phyloP scores from a whole-genome alignment of 2,329 filamentous ascomycete species.

The Aschersonia sp. region DNA sequence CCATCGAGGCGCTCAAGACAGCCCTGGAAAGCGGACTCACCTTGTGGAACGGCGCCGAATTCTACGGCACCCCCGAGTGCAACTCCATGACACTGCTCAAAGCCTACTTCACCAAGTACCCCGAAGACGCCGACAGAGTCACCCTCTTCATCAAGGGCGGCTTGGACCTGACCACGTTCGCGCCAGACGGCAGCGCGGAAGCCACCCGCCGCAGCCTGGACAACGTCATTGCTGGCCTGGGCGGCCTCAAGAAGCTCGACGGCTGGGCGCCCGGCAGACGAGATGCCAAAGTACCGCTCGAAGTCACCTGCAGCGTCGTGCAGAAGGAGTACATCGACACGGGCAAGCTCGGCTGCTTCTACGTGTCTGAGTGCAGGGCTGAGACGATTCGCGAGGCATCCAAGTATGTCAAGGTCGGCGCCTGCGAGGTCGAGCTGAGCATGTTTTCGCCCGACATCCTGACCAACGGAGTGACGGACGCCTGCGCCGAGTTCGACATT shows the following conservation, averaged over 20 bases:
- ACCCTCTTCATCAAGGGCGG: conserved; percentile 50
- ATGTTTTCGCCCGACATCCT: conserved; percentile 33
- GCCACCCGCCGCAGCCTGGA: conserved; percentile 43
- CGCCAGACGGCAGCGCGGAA: conserved; percentile 36
- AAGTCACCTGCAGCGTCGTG: conserved; percentile 26
- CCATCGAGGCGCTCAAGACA: conserved; percentile 39
- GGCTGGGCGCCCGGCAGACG: conserved; percentile 44
- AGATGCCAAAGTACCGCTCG: conserved; percentile 32
- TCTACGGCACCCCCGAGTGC: conserved; percentile 45
- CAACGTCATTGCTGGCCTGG: conserved; percentile 32
- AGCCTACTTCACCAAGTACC: conserved; percentile 48
- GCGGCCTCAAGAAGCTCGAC: conserved; percentile 45
- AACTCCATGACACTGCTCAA: conserved; percentile 46
- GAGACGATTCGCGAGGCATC: conserved; percentile 32
- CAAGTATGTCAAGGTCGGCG: conserved; percentile 26
- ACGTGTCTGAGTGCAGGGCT: conserved; percentile 35
- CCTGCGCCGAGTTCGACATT: conserved; percentile 49
- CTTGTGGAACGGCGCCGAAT: conserved; percentile 49
- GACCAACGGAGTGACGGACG: conserved; percentile 34
- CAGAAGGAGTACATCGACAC: conserved; percentile 33
- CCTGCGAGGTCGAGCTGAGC: conserved; percentile 40
- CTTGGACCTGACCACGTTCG: conserved; percentile 12
- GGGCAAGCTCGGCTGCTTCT: conserved; percentile 35
- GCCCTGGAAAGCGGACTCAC: conserved; percentile 29
- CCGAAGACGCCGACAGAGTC: conserved; percentile 47